Conservation (phyloP, 768 basidiomycete species). For the Panellus pusillus region DNA sequence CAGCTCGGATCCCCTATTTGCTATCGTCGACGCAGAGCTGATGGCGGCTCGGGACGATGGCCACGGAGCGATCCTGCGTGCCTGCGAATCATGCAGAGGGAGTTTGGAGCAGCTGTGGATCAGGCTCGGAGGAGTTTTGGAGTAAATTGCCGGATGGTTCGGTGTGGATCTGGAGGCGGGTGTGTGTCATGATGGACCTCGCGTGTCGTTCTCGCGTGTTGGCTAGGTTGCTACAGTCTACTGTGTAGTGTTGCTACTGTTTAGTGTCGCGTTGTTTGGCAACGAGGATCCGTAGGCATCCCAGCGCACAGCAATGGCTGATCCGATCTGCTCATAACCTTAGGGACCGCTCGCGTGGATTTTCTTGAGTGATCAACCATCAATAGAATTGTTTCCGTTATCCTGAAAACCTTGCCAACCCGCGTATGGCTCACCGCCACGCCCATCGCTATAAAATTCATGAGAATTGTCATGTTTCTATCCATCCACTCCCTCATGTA, state of each 20-base stretch:
- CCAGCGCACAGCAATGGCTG: not conserved
- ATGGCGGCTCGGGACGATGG: constrained; percentile 64
- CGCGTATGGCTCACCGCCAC: not conserved
- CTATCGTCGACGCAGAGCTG: constrained; percentile 63
- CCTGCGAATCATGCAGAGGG: constrained; percentile 67
- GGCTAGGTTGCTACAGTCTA: too few species aligned
- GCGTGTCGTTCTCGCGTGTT: not conserved
- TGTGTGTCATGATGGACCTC: constrained; percentile 24
- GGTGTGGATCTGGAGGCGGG: constrained; percentile 39
- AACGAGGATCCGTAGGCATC: too few species aligned
- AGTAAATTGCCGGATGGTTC: constrained; percentile 65
- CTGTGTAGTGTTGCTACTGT: too few species aligned
- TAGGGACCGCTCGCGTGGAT: too few species aligned
- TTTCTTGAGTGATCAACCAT: too few species aligned
- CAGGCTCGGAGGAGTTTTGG: constrained; percentile 63
- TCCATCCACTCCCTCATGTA: constrained; percentile 9
- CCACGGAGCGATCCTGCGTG: constrained; percentile 45
- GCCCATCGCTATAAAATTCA: not conserved
- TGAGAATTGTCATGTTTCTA: not conserved
- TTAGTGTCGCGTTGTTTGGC: too few species aligned
- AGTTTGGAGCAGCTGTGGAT: constrained; percentile 62
- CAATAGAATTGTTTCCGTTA: too few species aligned
- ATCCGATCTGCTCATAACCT: not conserved
- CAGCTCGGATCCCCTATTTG: constrained; percentile 69
- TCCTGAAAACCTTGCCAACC: constrained; percentile 10